A percentile compares a stretch with the other conserved stretches of the same genome.
These are phyloP conservation scores for Microbotryum lychnidis-dioicae DNA, from an alignment of 1,284 basidiomycete species.

Conservation along the genomic window DNA sequence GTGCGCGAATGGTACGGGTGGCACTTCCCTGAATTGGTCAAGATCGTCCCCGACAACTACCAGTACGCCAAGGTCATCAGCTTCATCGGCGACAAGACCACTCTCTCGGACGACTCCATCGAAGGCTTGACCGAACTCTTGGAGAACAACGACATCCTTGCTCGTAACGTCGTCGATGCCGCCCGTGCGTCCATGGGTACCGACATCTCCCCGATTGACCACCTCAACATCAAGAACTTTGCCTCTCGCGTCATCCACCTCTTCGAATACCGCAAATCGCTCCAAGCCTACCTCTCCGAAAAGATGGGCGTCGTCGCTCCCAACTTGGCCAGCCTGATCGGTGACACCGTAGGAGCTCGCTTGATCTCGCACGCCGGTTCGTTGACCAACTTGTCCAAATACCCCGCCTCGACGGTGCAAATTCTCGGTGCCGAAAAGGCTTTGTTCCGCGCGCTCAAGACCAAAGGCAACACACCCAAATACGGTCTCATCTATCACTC, in stretches of 20 bases:
- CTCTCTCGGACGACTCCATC: slow-evolving; percentile 56
- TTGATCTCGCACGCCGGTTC: slow-evolving; percentile 96
- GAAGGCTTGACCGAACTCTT: slow-evolving; percentile 73
- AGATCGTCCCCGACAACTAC: slow-evolving; percentile 88
- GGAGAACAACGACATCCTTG: slow-evolving; percentile 76
- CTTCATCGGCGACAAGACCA: slow-evolving; percentile 79
- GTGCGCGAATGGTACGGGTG: slow-evolving; percentile 99
- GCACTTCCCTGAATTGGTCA: slow-evolving; percentile 97
- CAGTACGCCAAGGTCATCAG: slow-evolving; percentile 82
- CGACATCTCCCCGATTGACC: slow-evolving; percentile 83
- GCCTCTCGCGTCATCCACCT: slow-evolving; percentile 89
- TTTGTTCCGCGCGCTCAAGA: slow-evolving; percentile 94
- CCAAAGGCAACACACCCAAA: slow-evolving; percentile 98
- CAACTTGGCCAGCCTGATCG: slow-evolving; percentile 89
- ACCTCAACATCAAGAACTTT: slow-evolving; percentile 92
- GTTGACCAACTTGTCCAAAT: slow-evolving; percentile 86
- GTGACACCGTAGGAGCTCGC: slow-evolving; percentile 91
- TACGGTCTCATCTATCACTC: slow-evolving; percentile 92
- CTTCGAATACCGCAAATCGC: slow-evolving; percentile 83
- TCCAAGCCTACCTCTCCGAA: slow-evolving; percentile 90
- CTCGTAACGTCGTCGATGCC: slow-evolving; percentile 91
- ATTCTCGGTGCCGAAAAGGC: slow-evolving; percentile 98
- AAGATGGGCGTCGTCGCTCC: slow-evolving; percentile 97
- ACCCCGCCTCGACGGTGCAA: slow-evolving; percentile 95
- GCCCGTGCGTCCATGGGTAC: slow-evolving; percentile 92